phyloP scores from a whole-genome alignment of 306 rosid genomes.

The Dryas alaskensis region DNA sequence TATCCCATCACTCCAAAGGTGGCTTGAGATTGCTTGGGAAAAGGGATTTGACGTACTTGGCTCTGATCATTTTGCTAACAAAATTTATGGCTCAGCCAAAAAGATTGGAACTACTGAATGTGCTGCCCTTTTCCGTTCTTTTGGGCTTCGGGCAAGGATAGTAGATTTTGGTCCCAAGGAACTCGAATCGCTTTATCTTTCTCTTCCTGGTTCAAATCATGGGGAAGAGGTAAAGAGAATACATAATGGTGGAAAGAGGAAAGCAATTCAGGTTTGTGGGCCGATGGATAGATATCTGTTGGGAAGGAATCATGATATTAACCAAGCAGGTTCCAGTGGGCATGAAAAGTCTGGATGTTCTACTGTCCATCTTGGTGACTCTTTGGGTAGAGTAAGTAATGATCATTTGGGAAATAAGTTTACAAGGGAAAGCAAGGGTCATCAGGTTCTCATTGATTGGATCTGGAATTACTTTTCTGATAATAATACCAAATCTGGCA shows the following conservation, averaged over 20 bases:
- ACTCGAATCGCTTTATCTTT: constrained; percentile 50
- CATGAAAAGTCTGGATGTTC: constrained; percentile 22
- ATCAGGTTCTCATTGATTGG: constrained; percentile 72
- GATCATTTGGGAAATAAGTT: constrained; percentile 26
- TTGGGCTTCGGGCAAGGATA: constrained; percentile 64
- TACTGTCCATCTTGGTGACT: constrained; percentile 19
- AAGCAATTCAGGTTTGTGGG: constrained; percentile 36
- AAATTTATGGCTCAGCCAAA: constrained; percentile 52
- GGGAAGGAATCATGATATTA: constrained; percentile 12
- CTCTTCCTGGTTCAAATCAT: constrained; percentile 48
- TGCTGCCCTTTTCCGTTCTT: constrained; percentile 72
- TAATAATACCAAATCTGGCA: constrained; percentile 34
- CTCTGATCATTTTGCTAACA: constrained; percentile 53
- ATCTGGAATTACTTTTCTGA: constrained; percentile 84
- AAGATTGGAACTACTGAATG: constrained; percentile 90
- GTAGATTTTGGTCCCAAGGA: constrained; percentile 86
- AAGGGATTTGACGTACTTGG: constrained; percentile 75
- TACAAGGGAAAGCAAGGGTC: constrained; percentile 34
- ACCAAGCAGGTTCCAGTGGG: constrained; percentile 28
- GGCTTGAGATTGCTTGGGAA: constrained; percentile 95
- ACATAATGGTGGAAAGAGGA: constrained; percentile 37
- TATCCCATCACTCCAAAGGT: constrained; percentile 69
- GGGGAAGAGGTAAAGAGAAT: constrained; percentile 27
- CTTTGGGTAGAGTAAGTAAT: constrained; percentile 11
- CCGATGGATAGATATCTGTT: constrained; percentile 42